phyloP scores from a whole-genome alignment of 345 rosid genomes.

The Euphorbia lathyris region DNA sequence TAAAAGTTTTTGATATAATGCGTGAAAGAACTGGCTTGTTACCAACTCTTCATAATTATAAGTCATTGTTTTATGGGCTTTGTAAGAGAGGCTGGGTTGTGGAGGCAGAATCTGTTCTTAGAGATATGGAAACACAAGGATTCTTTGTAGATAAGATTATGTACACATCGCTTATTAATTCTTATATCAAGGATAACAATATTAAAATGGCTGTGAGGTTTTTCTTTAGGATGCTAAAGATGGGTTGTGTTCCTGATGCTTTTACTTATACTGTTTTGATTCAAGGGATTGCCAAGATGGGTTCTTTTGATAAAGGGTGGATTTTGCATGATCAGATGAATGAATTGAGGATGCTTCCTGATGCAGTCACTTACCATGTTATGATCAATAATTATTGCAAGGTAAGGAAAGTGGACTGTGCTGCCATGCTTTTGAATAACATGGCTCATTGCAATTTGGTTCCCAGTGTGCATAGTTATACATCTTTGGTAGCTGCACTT shows the following conservation, averaged over 20 bases:
- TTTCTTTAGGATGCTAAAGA: conserved; percentile 60
- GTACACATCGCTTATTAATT: conserved; percentile 54
- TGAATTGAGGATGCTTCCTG: conserved; percentile 32
- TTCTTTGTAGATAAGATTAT: conserved; percentile 50
- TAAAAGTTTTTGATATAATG: conserved; percentile 44
- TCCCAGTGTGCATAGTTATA: conserved; percentile 50
- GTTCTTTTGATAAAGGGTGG: conserved; percentile 46
- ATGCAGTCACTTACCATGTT: conserved; percentile 46
- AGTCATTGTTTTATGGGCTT: conserved; percentile 60
- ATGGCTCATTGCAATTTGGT: conserved; percentile 32
- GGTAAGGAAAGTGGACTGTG: conserved; percentile 50
- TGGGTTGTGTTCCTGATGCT: conserved; percentile 47
- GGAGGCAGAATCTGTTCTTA: conserved; percentile 51
- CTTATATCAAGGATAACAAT: conserved; percentile 46
- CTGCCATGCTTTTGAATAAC: conserved; percentile 38
- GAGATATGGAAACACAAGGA: conserved; percentile 53
- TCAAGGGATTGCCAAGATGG: conserved; percentile 51
- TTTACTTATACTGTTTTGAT: conserved; percentile 59
- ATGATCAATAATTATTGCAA: conserved; percentile 57
- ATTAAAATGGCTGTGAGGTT: conserved; percentile 61
- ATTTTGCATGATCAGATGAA: conserved; percentile 41
- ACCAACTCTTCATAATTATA: conserved; percentile 40
- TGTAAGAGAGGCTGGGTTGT: conserved; percentile 45
- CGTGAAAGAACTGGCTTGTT: conserved; percentile 36
- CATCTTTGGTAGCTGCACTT: conserved; percentile 48